A percentile compares a stretch with the other conserved stretches of the same genome.
These are phyloP conservation scores for Aspergillus uvarum DNA, from an alignment of 2,329 filamentous ascomycete species.

Conservation along the genomic window DNA sequence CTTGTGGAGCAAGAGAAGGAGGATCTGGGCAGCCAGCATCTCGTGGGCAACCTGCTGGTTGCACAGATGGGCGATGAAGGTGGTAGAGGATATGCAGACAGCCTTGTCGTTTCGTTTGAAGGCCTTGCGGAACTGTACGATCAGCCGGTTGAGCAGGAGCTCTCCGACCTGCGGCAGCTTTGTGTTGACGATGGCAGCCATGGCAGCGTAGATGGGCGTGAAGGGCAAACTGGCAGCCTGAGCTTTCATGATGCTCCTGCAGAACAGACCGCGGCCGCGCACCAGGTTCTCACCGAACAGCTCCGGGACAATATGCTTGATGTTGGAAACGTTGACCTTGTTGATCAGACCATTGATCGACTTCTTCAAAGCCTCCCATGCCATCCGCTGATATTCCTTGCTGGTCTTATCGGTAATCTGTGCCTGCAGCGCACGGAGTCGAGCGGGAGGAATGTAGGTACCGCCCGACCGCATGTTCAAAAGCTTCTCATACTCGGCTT, in stretches of 20 bases:
- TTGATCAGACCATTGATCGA: slow-evolving; percentile 98
- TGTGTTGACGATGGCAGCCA: slow-evolving; percentile 95
- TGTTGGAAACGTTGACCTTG: slow-evolving; percentile 97
- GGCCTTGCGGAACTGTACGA: slow-evolving; percentile 91
- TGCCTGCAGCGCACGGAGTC: slow-evolving; percentile 85
- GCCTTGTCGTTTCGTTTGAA: slow-evolving; percentile 97
- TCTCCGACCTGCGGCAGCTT: slow-evolving; percentile 95
- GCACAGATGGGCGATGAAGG: slow-evolving; percentile 90
- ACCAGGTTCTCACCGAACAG: slow-evolving; percentile 93
- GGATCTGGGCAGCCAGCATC: slow-evolving; percentile 86
- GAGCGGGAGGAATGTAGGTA: slow-evolving; percentile 91
- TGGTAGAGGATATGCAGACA: slow-evolving; percentile 88
- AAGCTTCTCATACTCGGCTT: slow-evolving; percentile 91
- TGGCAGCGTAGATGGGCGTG: slow-evolving; percentile 92
- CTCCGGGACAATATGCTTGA: slow-evolving; percentile 95
- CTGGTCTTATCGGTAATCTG: slow-evolving; percentile 95
- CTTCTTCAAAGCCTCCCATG: slow-evolving; percentile 98
- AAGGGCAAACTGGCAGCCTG: slow-evolving; percentile 95
- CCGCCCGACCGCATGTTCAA: slow-evolving; percentile 91
- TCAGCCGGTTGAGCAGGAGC: slow-evolving; percentile 76
- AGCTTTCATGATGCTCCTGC: slow-evolving; percentile 96
- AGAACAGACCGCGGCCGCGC: slow-evolving; percentile 87
- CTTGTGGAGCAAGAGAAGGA: slow-evolving; percentile 88
- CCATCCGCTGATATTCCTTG: slow-evolving; percentile 98
- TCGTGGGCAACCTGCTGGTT: slow-evolving; percentile 97